phyloP scores from a whole-genome alignment of 176 grass and related monocot genomes.

The Zoysia japonica region DNA sequence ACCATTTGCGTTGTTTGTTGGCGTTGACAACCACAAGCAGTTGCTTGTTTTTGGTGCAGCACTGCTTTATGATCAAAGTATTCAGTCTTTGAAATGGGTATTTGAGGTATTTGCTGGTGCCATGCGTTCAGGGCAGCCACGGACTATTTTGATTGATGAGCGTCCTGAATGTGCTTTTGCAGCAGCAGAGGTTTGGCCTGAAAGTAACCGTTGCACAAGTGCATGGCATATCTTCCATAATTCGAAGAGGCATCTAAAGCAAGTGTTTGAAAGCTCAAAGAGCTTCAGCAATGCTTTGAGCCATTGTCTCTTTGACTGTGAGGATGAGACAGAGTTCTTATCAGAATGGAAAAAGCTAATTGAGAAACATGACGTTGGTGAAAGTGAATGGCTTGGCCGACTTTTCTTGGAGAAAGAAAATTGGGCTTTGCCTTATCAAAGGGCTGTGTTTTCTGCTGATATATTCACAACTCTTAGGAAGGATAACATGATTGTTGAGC shows the following conservation, averaged over 20 bases:
- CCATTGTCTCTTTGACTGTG: conserved; percentile 77
- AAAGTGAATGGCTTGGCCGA: conserved; percentile 66
- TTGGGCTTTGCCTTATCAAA: conserved; percentile 76
- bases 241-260: conserved; percentile 66
- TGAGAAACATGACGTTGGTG: conserved; percentile 63
- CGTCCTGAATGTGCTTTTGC: conserved; percentile 52
- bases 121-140: conserved; percentile 65
- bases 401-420: conserved; percentile 68
- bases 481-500: conserved; percentile 63
- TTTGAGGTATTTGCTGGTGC: conserved; percentile 73
- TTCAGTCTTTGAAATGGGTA: conserved; percentile 66
- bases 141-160: conserved; percentile 60
- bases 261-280: conserved; percentile 67
- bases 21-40: conserved; percentile 69
- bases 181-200: conserved; percentile 65
- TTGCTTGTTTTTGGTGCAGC: conserved; percentile 73
- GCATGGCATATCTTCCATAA: conserved; percentile 83
- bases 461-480: conserved; percentile 71
- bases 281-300: conserved; percentile 78
- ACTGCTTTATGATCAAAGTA: conserved; percentile 69
- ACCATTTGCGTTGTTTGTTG: conserved; percentile 72
- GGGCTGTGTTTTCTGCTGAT: conserved; percentile 66
- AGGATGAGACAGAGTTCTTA: conserved; percentile 76
- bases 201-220: conserved; percentile 49
- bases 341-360: conserved; percentile 69